Base-by-base conservation (phyloP, 495 filamentous ascomycete genomes). In the Mytilinidion resinicola region DNA sequence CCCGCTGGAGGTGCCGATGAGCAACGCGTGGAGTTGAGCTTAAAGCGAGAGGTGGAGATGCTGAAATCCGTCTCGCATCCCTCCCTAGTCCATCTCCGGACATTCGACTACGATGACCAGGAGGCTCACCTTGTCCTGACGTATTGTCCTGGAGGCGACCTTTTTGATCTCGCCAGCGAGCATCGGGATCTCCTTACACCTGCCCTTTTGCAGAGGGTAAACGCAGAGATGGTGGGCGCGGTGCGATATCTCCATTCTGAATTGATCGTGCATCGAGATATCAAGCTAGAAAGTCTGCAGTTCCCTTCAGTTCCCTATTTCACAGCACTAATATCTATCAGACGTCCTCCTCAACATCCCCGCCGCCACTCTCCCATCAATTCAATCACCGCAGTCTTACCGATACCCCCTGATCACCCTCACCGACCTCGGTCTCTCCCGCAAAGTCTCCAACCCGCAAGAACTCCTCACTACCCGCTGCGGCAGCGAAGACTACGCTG, bases 401-500 rank as follows among this genome's bases (percentile, higher is more conserved):
- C 85, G 89, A 11, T 78, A 88, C 59, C 85, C 93, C 3, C 79
- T 97, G 35, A 80, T 90, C 52, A 96, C 91, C 0, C 81, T 98
- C 47, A 95, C 90, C 39, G 93, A 98, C 67, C 79, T 98, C 4
- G 93, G 93, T 9, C 82, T 98, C n/a, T 91, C 89, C 3, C 81
- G 90, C 57, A 82, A 85, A 21, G 86, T 97, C 15, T 83, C 87
- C 11, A 79, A 85, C 39, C 74, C 88, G 68, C 79, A 90, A 62
- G 78, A 86, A 37, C 76, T 92, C 30, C 79, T 98, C 12, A 86
- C 88, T 43, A 96, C 91, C 11, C 80, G 92, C 12, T 98, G 93
- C 69, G 93, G 93, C 15, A 92, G 87, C 36, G 93, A 96, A 71
- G 93, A 98, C 75, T 98, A 98, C 67, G 95, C 93, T 3, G 90